phyloP scores from a whole-genome alignment of 257 asterid genomes.

The Lavandula angustifolia region DNA sequence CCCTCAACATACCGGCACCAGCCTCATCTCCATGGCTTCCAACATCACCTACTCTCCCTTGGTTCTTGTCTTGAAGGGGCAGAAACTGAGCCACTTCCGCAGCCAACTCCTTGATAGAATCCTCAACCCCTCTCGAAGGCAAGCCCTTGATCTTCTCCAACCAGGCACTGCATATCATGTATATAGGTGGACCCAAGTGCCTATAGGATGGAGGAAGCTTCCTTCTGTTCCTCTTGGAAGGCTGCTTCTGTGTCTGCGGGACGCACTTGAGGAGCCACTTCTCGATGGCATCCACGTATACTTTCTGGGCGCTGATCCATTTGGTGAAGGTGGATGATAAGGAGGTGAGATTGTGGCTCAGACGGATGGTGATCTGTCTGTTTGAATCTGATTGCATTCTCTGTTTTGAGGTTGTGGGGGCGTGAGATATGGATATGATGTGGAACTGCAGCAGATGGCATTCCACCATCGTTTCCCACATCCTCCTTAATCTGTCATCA shows the following conservation, averaged over 20 bases:
- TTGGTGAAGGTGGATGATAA: slow-evolving; percentile 66
- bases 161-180: slow-evolving; percentile 81
- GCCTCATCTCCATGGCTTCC: slow-evolving; percentile 29
- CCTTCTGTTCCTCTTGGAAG: slow-evolving; percentile 67
- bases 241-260: slow-evolving; percentile 42
- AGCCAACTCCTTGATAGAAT: slow-evolving; percentile 69
- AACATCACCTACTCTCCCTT: slow-evolving; percentile 39
- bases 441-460: slow-evolving; percentile 88
- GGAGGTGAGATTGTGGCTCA: slow-evolving; percentile 55
- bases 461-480: slow-evolving; percentile 88
- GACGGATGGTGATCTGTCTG: slow-evolving; percentile 54
- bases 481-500: slow-evolving; percentile 65
- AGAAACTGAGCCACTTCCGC: slow-evolving; percentile 69
- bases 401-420: slow-evolving; percentile 54
- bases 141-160: slow-evolving; percentile 53
- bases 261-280: slow-evolving; percentile 89
- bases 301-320: slow-evolving; percentile 78
- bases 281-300: slow-evolving; percentile 69
- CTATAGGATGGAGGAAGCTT: slow-evolving; percentile 52
- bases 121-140: slow-evolving; percentile 63
- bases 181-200: slow-evolving; percentile 79
- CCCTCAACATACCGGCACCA: slow-evolving; percentile 31
- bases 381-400: slow-evolving; percentile 58
- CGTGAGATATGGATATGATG: slow-evolving; percentile 58
- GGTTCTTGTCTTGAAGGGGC: slow-evolving; percentile 80